These are phyloP conservation scores for Schizosaccharomyces osmophilus DNA, from an alignment of 805 yeast genomes.

Conservation along the genomic window DNA sequence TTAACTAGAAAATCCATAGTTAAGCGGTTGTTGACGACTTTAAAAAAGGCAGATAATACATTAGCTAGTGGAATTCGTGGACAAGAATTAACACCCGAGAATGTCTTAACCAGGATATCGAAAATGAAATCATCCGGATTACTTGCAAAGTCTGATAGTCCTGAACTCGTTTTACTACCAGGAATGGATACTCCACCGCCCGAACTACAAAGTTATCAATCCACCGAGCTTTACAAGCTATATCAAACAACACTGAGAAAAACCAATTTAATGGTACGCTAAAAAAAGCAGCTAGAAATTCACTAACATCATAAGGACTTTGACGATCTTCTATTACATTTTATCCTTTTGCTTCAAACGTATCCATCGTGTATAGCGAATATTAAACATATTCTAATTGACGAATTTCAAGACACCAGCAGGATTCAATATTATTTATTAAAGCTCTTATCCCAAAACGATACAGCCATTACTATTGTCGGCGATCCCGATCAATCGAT, in stretches of 20 bases:
- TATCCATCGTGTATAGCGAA: conserved; percentile 23
- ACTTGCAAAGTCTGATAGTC: neutral
- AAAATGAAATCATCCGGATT: neutral
- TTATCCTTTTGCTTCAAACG: conserved; percentile 24
- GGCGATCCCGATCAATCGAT: conserved; percentile 96
- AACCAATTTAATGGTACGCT: conserved; percentile 6
- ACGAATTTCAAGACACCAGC: conserved; percentile 88
- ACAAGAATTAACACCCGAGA: neutral
- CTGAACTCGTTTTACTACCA: neutral
- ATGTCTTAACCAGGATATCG: neutral
- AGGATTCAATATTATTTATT: conserved; percentile 48
- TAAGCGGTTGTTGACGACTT: neutral
- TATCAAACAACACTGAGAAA: conserved; percentile 27
- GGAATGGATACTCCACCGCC: neutral
- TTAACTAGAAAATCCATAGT: neutral
- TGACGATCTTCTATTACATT: conserved; percentile 50
- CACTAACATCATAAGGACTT: conserved; percentile 24
- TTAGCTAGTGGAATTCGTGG: neutral
- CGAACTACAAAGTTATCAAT: neutral
- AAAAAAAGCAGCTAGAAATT: neutral
- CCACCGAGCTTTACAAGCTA: conserved; percentile 16
- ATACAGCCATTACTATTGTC: conserved; percentile 52
- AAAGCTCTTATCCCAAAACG: conserved; percentile 23
- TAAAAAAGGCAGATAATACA: neutral
- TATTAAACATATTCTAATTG: conserved; percentile 55